phyloP scores from a whole-genome alignment of 2,329 filamentous ascomycete species.

The Exophiala sp. region DNA sequence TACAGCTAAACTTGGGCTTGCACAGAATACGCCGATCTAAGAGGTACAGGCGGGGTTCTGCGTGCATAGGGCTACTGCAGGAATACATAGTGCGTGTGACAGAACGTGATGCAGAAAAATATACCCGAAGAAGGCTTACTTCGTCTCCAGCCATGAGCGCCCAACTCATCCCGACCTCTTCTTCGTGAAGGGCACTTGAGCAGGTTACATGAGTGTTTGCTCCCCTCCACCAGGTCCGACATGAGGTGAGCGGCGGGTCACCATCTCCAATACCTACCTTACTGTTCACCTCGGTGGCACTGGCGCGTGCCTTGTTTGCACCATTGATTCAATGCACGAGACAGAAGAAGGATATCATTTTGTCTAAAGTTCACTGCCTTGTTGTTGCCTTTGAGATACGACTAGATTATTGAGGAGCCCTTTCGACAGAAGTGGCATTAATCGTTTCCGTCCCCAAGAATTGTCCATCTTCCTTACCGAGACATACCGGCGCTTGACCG shows the following conservation, averaged over 20 bases:
- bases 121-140: background rate
- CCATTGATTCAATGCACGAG: background rate
- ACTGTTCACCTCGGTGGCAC: background rate
- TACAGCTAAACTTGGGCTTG: no score
- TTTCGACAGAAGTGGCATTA: no score
- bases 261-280: no score
- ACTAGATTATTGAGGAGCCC: no score
- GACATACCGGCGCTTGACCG: background rate
- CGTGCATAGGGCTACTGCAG: constrained; percentile 1
- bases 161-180: background rate
- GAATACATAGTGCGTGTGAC: background rate
- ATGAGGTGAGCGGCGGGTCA: no score
- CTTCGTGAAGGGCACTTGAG: no score
- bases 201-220: no score
- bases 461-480: background rate
- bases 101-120: background rate
- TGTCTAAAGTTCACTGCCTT: background rate
- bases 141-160: background rate
- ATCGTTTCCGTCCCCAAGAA: background rate
- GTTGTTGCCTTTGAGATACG: no score
- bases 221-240: no score
- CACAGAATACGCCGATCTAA: no score
- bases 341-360: background rate
- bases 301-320: background rate
- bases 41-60: no score